Conservation (phyloP, 768 basidiomycete genomes). For the Auricularia heimuer region DNA sequence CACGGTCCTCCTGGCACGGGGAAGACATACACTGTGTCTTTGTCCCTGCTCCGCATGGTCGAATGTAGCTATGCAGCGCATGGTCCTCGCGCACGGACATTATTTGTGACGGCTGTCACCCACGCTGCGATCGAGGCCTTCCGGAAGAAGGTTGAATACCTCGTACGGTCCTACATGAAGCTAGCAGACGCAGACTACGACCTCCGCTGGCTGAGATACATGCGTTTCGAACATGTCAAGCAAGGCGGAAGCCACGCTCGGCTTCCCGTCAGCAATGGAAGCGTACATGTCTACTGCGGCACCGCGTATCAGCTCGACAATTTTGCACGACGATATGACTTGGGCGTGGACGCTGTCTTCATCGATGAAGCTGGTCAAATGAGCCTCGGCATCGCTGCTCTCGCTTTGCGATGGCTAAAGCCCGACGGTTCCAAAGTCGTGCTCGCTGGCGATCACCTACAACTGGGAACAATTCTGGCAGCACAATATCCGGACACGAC, state of each 20-base stretch:
- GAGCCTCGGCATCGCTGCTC: constrained; percentile 33
- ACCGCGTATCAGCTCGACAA: constrained; percentile 31
- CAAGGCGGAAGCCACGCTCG: constrained; percentile 31
- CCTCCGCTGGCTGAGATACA: constrained; percentile 30
- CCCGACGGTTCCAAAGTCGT: constrained; percentile 29
- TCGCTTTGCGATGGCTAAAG: constrained; percentile 35
- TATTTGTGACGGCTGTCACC: constrained; percentile 43
- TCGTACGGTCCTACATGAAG: constrained; percentile 15
- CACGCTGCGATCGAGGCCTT: constrained; percentile 46
- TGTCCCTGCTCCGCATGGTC: constrained; percentile 36
- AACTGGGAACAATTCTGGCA: constrained; percentile 40
- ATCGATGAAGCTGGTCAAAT: constrained; percentile 47
- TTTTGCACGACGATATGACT: constrained; percentile 30
- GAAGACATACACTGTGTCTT: constrained; percentile 42
- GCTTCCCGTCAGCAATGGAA: neutral
- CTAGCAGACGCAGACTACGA: constrained; percentile 28
- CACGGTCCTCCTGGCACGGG: constrained; percentile 38
- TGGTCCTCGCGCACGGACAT: constrained; percentile 25
- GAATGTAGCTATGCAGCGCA: constrained; percentile 23
- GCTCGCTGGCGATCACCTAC: constrained; percentile 43
- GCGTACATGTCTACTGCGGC: constrained; percentile 5
- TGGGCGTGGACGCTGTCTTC: constrained; percentile 35
- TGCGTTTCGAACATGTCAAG: constrained; percentile 32
- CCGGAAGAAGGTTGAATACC: constrained; percentile 28
- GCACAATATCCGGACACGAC: constrained; percentile 36